Evolutionary conservation across 768 basidiomycete genomes (phyloP).

Genomic region (Inosperma sp.): DNA sequence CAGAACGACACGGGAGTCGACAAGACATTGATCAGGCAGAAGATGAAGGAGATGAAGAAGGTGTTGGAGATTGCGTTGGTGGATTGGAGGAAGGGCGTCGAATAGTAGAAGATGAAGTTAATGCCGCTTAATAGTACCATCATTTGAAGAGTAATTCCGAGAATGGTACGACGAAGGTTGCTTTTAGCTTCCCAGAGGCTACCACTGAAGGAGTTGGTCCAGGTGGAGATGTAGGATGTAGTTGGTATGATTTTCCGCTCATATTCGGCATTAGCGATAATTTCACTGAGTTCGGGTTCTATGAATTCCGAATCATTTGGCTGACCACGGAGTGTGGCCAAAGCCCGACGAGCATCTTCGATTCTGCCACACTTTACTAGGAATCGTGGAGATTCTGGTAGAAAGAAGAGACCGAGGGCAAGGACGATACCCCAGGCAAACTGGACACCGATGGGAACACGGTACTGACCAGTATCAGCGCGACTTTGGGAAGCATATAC

Average conservation of each 20-base stretch:
- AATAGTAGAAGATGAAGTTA: slow-evolving; percentile 72
- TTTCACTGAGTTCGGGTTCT: slow-evolving; percentile 47
- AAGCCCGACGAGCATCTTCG: no score
- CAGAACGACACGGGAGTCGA: slow-evolving; percentile 80
- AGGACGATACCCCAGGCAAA: slow-evolving; percentile 78
- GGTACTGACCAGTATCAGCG: slow-evolving; percentile 49
- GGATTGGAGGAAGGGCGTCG: slow-evolving; percentile 60
- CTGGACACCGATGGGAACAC: slow-evolving; percentile 71
- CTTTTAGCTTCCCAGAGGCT: slow-evolving; percentile 50
- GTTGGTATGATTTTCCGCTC: slow-evolving; percentile 58
- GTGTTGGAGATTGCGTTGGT: slow-evolving; percentile 47
- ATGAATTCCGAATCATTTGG: slow-evolving; percentile 48
- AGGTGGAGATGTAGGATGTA: slow-evolving; percentile 44
- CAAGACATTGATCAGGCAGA: no score
- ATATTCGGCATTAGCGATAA: slow-evolving; percentile 52
- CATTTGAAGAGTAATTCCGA: slow-evolving; percentile 75
- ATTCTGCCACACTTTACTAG: no score
- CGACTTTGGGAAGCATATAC: slow-evolving; percentile 62
- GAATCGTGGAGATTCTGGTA: no score
- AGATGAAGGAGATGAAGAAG: no score
- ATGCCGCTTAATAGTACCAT: slow-evolving; percentile 75
- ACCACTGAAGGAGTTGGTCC: slow-evolving; percentile 52
- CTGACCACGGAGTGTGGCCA: no score
- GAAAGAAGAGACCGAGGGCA: no score
- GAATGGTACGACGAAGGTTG: slow-evolving; percentile 65